These are phyloP conservation scores for Nosema muscidifuracis DNA, from an alignment of 371 early-diverging fungal species.

Conservation along the genomic window DNA sequence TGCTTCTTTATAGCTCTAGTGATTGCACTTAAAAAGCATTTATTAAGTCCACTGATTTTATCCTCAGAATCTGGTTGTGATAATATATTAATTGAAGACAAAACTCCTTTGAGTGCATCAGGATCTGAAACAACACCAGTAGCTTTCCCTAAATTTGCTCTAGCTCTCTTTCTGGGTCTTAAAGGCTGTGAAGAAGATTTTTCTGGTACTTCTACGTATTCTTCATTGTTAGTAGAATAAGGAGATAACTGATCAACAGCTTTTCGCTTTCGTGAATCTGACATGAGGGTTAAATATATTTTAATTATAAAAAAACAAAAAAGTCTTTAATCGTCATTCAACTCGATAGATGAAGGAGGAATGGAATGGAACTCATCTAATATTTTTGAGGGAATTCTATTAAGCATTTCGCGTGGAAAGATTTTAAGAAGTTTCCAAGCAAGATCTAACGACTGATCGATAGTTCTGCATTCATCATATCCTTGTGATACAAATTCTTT, in stretches of 20 bases:
- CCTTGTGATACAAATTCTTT: slow-evolving; percentile 91
- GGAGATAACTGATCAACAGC: slow-evolving; percentile 47
- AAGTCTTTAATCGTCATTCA: slow-evolving; percentile 3
- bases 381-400: slow-evolving; percentile 92
- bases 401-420: slow-evolving; percentile 98
- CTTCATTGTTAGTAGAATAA: slow-evolving; percentile 7
- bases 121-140: slow-evolving; percentile 10
- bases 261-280: slow-evolving; percentile 35
- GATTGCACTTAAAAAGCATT: slow-evolving; percentile 46
- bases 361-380: slow-evolving; percentile 77
- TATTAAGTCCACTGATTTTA: slow-evolving; percentile 50
- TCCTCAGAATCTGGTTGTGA: slow-evolving; percentile 6
- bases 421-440: slow-evolving; percentile 96
- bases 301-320: not conserved
- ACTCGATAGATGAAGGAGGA: not conserved
- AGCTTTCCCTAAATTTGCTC: slow-evolving; percentile 17
- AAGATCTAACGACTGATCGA: slow-evolving; percentile 88
- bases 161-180: slow-evolving; percentile 17
- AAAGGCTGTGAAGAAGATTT: not conserved
- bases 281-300: not conserved
- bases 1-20: slow-evolving; percentile 36
- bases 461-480: slow-evolving; percentile 83
- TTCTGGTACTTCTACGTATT: not conserved
- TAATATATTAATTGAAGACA: slow-evolving; percentile 17
- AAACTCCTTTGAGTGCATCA: slow-evolving; percentile 15